A percentile compares a stretch with the other conserved stretches of the same genome.
These are phyloP conservation scores for Kwoniella sp. DNA, from an alignment of 768 basidiomycete genomes.

Conservation along the genomic window DNA sequence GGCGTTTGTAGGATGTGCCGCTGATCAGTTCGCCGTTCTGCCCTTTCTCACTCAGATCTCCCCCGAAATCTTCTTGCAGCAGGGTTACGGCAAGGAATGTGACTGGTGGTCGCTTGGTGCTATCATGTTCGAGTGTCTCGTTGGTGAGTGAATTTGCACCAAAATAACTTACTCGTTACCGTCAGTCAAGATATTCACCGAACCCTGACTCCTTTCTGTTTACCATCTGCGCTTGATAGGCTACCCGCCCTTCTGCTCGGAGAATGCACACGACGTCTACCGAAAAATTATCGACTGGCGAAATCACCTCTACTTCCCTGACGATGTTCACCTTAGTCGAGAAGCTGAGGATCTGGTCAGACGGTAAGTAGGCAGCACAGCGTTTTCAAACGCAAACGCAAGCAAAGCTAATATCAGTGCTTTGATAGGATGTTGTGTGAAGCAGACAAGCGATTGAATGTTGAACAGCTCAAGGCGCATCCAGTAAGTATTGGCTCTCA, in stretches of 20 bases:
- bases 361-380: constrained; percentile 61
- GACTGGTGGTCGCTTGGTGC: constrained; percentile 99
- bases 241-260: constrained; percentile 95
- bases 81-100: constrained; percentile 97
- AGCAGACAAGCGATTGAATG: constrained; percentile 72
- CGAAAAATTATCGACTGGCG: constrained; percentile 97
- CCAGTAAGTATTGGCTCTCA: constrained; percentile 65
- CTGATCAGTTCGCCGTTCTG: not conserved
- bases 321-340: constrained; percentile 86
- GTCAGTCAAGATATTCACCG: not conserved
- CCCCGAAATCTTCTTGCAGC: constrained; percentile 92
- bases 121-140: constrained; percentile 97
- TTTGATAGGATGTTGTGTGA: constrained; percentile 67
- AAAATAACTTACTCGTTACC: too few relatives aligned
- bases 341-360: constrained; percentile 89
- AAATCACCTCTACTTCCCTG: constrained; percentile 81
- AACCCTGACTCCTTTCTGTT: not conserved
- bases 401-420: constrained; percentile 14
- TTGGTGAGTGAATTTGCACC: constrained; percentile 59
- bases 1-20: not conserved
- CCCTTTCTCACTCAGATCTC: constrained; percentile 63
- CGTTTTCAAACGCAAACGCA: not conserved
- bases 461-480: constrained; percentile 88
- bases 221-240: constrained; percentile 55
- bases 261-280: constrained; percentile 96